A percentile compares a stretch with the other conserved stretches of the same genome.
phyloP scores from a whole-genome alignment of 495 filamentous ascomycete species.

The Xanthoparmelia taractica region DNA sequence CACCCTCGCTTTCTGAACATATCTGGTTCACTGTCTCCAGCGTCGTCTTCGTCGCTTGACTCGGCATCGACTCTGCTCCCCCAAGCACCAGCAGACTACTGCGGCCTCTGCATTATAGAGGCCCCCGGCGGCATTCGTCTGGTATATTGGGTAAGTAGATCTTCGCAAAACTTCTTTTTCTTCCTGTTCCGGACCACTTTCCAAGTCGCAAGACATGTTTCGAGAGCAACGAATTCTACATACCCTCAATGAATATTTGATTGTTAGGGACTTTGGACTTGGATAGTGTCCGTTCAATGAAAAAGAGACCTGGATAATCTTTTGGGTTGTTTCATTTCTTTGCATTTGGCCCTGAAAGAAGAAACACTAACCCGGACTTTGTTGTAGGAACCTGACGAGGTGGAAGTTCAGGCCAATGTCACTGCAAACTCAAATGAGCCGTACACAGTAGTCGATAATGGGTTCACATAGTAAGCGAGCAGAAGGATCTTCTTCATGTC shows the following conservation, averaged over 20 bases:
- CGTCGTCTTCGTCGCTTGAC: neutral
- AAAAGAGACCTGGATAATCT: neutral
- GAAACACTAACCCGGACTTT: neutral
- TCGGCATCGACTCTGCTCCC: neutral
- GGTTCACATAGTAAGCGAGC: slow-evolving; percentile 18
- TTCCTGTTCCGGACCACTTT: neutral
- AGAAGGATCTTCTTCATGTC: too few species aligned
- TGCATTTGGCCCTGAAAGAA: neutral
- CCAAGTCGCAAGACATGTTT: neutral
- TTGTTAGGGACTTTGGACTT: neutral
- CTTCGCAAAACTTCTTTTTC: neutral
- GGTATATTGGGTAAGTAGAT: slow-evolving; percentile 9
- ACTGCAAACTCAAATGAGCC: slow-evolving; percentile 1
- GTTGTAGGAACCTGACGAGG: slow-evolving; percentile 10
- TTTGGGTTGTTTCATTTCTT: neutral
- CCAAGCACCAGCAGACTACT: neutral
- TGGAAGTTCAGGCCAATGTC: slow-evolving; percentile 1
- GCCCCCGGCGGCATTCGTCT: slow-evolving; percentile 16
- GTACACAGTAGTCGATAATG: slow-evolving; percentile 18
- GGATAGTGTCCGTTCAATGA: neutral
- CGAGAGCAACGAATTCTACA: neutral
- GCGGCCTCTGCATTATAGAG: slow-evolving; percentile 17
- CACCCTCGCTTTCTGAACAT: neutral
- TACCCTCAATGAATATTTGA: neutral
- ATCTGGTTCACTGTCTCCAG: neutral